These are phyloP conservation scores for Posidonia australis DNA, from an alignment of 106 monocot genomes.

Conservation along the genomic window DNA sequence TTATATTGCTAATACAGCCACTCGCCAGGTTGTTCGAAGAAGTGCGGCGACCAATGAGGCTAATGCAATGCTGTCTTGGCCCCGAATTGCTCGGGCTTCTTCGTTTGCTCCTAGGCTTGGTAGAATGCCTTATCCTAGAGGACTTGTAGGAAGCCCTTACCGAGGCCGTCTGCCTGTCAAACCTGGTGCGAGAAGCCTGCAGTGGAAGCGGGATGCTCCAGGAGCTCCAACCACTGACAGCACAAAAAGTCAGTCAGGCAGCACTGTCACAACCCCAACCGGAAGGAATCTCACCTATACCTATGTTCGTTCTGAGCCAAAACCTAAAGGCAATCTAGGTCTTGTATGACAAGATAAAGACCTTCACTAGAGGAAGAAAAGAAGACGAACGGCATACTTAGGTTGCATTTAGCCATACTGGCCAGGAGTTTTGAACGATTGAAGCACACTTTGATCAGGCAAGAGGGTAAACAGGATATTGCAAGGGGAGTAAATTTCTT, in stretches of 20 bases:
- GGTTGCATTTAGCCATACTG: too few relatives aligned
- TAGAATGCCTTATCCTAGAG: slow-evolving; percentile 45
- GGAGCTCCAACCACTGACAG: slow-evolving; percentile 13
- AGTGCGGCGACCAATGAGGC: slow-evolving; percentile 35
- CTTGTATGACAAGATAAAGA: slow-evolving; percentile 3
- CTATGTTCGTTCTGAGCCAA: slow-evolving; percentile 49
- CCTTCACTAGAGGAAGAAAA: not conserved
- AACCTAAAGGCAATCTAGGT: slow-evolving; percentile 20
- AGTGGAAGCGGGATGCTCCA: slow-evolving; percentile 72
- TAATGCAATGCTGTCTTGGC: slow-evolving; percentile 37
- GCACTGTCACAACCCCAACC: slow-evolving; percentile 16
- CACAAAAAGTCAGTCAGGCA: slow-evolving; percentile 17
- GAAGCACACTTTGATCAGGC: too few relatives aligned
- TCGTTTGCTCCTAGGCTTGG: slow-evolving; percentile 39
- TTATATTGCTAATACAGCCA: not conserved
- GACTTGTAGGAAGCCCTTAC: slow-evolving; percentile 31
- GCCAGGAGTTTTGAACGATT: too few relatives aligned
- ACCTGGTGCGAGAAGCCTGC: slow-evolving; percentile 66
- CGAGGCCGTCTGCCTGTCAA: slow-evolving; percentile 50
- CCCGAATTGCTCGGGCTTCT: slow-evolving; percentile 26
- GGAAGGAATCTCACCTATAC: slow-evolving; percentile 83
- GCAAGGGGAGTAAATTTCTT: too few relatives aligned
- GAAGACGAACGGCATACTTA: not conserved
- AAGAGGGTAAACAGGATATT: too few relatives aligned
- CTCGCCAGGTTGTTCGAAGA: slow-evolving; percentile 50